A percentile compares a stretch with the other conserved stretches of the same genome.
These are phyloP conservation scores for Quercus rubra DNA, from an alignment of 306 rosid species.

Conservation along the genomic window DNA sequence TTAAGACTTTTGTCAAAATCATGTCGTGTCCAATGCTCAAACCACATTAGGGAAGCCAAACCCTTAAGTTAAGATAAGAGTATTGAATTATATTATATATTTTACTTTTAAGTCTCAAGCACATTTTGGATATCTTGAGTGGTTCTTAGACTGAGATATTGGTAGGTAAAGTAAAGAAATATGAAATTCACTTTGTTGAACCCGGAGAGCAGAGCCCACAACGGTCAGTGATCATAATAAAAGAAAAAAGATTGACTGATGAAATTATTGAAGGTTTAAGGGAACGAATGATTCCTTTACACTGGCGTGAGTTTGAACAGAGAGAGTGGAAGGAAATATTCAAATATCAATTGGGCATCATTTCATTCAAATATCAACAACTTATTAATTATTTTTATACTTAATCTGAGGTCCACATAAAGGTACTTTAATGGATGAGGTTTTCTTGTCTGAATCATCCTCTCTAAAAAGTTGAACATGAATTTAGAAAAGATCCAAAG, in stretches of 20 bases:
- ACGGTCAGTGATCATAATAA: slow-evolving; percentile 5
- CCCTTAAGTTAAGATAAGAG: no score
- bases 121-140: no score
- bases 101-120: no score
- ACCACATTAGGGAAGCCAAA: no score
- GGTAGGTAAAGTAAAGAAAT: no score
- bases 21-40: no score
- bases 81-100: no score
- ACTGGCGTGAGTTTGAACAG: slow-evolving; percentile 44
- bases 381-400: slow-evolving; percentile 11
- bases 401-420: neutral
- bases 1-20: no score
- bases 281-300: neutral
- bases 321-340: slow-evolving; percentile 10
- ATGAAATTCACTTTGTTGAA: no score
- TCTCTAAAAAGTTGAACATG: neutral
- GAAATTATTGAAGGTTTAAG: neutral
- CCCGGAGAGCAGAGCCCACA: no score
- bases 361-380: slow-evolving; percentile 25
- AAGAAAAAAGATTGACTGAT: neutral
- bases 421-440: neutral
- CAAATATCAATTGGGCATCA: slow-evolving; percentile 17
- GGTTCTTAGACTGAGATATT: no score
- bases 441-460: neutral
- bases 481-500: neutral